phyloP scores from a whole-genome alignment of 1,284 basidiomycete species.

The Acaromyces ingoldii region DNA sequence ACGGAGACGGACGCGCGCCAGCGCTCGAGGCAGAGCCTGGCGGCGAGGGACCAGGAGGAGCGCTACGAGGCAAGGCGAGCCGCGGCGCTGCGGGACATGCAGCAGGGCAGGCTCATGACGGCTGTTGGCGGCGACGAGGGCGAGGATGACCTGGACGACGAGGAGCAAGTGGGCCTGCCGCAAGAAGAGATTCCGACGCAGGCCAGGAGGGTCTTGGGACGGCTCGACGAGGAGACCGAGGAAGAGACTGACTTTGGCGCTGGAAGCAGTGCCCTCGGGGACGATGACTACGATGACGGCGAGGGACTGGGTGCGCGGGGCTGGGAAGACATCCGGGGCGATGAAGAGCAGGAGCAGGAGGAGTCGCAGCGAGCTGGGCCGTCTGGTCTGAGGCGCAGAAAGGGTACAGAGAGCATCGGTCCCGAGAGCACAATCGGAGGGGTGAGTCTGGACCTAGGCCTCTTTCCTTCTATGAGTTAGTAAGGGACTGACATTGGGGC shows the following conservation, averaged over 20 bases:
- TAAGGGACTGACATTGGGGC: no score
- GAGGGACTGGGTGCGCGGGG: neutral
- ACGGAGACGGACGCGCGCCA: conserved; percentile 8
- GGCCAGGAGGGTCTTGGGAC: conserved; percentile 26
- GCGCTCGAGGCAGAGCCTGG: conserved; percentile 16
- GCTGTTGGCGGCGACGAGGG: conserved; percentile 16
- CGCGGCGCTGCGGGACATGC: conserved; percentile 22
- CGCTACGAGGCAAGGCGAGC: conserved; percentile 20
- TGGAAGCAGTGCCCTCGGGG: conserved; percentile 3
- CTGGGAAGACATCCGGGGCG: neutral
- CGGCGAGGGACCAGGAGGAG: conserved; percentile 25
- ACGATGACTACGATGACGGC: conserved; percentile 9
- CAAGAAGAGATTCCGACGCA: conserved; percentile 20
- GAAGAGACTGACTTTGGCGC: conserved; percentile 34
- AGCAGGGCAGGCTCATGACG: conserved; percentile 31
- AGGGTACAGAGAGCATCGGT: neutral
- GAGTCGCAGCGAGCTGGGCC: neutral
- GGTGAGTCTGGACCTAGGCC: no score
- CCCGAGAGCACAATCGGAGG: conserved; percentile 5
- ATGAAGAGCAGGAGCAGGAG: neutral
- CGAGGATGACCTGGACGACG: conserved; percentile 19
- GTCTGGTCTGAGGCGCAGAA: conserved; percentile 1
- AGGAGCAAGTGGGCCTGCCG: conserved; percentile 17
- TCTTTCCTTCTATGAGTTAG: no score
- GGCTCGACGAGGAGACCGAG: conserved; percentile 44